Evolutionary conservation across 2,329 filamentous ascomycete genomes (phyloP), one percentile per base, ranked within the genome.

Genomic region (Escovopsis sp.): DNA sequence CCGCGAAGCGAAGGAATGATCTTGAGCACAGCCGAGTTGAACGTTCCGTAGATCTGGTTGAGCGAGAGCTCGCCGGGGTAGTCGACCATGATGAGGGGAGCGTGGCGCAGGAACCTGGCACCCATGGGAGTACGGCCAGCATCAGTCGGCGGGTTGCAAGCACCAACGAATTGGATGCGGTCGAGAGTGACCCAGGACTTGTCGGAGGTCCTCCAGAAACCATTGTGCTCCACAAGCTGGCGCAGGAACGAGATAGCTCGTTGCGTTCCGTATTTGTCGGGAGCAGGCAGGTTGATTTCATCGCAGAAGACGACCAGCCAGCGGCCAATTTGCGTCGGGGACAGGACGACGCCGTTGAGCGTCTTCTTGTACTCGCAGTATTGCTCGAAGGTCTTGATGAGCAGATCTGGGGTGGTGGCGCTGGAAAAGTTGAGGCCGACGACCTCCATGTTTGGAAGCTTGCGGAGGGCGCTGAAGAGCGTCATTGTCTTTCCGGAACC

Each of bases 401-500:
- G 75, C 25, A 99, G 76, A 60, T 98, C 93, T 1, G 91, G 93
- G 1, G 91, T 98, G 1, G 93, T 99, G 1, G 91, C 93, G 53
- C 91, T 98, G 5, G 93, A 98, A 62, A 99, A 98, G 64, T 99
- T 99, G 58, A 99, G 84, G 39, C 91, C 91, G 29, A 98, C 93
- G 44, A 95, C 87, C 63, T 98, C 91, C 88, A 98, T 95, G 58
- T 95, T 95, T 4, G 89, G 89, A 44, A 98, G 70, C 63, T 98
- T 98, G 49, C 91, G 81, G 41, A 99, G 76, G 30, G 91, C 91
- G 58, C 89, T 95, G 68, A 99, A 99, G 11, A 99, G 70, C 10
- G 91, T 99, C 91, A 99, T 99, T 5, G 91, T 99, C 69, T 99
- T 99, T 71, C 91, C 91, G 40, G 91, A 98, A 67, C 91, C 91